Percentiles rank a stretch among this genome's conserved stretches.
Conservation (phyloP, 352 stramenopile species). For the Globisporangium megalacanthum region DNA sequence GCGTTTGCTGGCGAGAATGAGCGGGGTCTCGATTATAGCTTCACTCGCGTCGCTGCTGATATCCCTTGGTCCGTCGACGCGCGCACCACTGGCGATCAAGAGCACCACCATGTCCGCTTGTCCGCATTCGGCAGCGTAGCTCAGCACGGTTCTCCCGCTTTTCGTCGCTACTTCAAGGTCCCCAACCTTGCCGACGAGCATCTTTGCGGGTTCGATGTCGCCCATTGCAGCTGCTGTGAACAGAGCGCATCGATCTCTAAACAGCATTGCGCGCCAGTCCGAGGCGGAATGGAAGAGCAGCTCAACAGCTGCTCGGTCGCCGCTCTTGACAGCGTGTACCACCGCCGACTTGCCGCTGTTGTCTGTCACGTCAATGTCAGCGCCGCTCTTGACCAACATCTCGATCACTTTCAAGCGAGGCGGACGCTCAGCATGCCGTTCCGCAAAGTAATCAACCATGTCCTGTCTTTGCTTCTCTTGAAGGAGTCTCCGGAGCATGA, state of each 20-base stretch:
- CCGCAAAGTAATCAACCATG: too few relatives aligned
- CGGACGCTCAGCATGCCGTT: too few relatives aligned
- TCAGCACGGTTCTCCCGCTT: neutral
- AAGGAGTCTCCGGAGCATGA: too few relatives aligned
- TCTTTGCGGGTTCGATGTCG: neutral
- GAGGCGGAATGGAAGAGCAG: neutral
- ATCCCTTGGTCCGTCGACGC: neutral
- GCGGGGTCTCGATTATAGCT: neutral
- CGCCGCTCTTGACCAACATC: neutral
- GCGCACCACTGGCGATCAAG: neutral
- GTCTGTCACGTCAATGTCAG: neutral
- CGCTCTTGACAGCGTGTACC: neutral
- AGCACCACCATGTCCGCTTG: neutral
- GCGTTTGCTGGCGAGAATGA: neutral
- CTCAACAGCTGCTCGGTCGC: too few relatives aligned
- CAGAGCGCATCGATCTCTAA: neutral
- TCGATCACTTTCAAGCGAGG: slow-evolving; percentile 13
- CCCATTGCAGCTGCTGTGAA: neutral
- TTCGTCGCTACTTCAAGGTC: neutral
- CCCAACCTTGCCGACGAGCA: neutral
- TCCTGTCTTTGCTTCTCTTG: too few relatives aligned
- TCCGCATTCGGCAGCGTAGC: neutral
- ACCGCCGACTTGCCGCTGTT: neutral
- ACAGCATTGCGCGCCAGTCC: neutral
- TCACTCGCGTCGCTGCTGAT: neutral